A percentile compares a stretch with the other conserved stretches of the same genome.
Evolutionary conservation across 1,284 basidiomycete species (phyloP).

Genomic region (Tetrapyrgos nigripes): DNA sequence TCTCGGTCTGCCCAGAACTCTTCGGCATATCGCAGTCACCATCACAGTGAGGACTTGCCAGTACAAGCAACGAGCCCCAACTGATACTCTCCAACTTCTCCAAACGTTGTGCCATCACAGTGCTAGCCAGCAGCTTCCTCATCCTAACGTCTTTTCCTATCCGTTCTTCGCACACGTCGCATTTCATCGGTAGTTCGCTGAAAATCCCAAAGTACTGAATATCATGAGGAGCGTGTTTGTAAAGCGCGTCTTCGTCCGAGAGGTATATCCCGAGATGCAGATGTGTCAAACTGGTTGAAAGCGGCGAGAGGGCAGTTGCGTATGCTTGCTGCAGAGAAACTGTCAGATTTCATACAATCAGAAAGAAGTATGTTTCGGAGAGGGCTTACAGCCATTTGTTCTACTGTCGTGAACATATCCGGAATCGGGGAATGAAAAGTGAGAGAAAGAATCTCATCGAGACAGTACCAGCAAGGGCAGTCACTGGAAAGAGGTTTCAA

Average conservation of each 20-base stretch:
- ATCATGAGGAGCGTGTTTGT: slow-evolving; percentile 34
- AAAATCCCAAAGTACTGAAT: slow-evolving; percentile 18
- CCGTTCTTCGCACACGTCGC: slow-evolving; percentile 36
- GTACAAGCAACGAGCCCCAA: slow-evolving; percentile 63
- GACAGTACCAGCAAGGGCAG: slow-evolving; percentile 65
- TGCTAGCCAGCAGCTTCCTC: slow-evolving; percentile 51
- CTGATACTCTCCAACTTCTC: slow-evolving; percentile 49
- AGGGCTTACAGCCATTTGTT: slow-evolving; percentile 56
- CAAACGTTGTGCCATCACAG: slow-evolving; percentile 50
- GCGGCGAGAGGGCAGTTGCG: slow-evolving; percentile 40
- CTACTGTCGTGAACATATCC: slow-evolving; percentile 46
- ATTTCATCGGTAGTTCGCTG: slow-evolving; percentile 35
- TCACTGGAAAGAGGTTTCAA: slow-evolving; percentile 43
- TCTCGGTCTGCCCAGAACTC: no score
- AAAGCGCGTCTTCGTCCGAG: slow-evolving; percentile 47
- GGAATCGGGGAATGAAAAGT: slow-evolving; percentile 70
- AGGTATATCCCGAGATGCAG: slow-evolving; percentile 67
- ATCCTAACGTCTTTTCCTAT: slow-evolving; percentile 36
- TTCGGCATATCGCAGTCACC: background rate
- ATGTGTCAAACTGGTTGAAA: slow-evolving; percentile 49
- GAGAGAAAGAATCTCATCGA: slow-evolving; percentile 61
- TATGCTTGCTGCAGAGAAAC: slow-evolving; percentile 36
- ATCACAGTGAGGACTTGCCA: no score
- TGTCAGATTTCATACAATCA: background rate
- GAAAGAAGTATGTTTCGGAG: background rate